Base-by-base conservation (phyloP, 495 filamentous ascomycete genomes). In the Aspergillus hancockii region DNA sequence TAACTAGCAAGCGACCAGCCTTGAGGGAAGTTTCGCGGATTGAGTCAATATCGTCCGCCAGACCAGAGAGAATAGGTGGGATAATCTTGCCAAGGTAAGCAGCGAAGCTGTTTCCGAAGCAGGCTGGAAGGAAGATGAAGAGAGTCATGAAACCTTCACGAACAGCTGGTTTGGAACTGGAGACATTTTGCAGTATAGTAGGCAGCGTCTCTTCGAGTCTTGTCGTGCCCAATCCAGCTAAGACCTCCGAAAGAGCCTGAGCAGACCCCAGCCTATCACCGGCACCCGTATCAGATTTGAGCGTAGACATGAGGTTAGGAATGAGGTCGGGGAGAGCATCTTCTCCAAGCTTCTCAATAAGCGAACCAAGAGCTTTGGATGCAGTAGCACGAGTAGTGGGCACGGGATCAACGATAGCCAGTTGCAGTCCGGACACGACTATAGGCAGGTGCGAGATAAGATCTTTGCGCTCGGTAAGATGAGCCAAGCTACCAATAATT, bases 91-190 rank as follows among this genome's bases (percentile, higher is more conserved):
- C 90, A 52, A 98, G 88, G 67, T 98, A 98, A 67, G 90, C 88
- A 60, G 94, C 90, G 71, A 98, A 98, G 77, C 92, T 96, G 80
- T 98, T 98, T 63, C 94, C 94, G 69, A 98, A 98, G 75, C 94
- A 98, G 57, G 95, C 95, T 18, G 94, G 94, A 75, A 98, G 85
- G 81, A 96, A 98, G 63, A 98, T 97, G 76, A 98, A 98, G 41
- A 98, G 83, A 28, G 94, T 96, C 94, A 98, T 98, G 81, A 98
- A 98, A 36, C 94, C 94, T 80, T 98, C 94, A 59, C 94, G 87
- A 58, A 97, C 90, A 61, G 91, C 82, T 19, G 94, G 73, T 72
- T 97, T 98, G 52, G 90, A 82, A 67, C 94, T 98, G 62, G 90
- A 85, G 52, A 95, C 93, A 63, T 98, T 98, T 68, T 98, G 94